phyloP scores from a whole-genome alignment of 345 rosid genomes.

The Balakata baccata region DNA sequence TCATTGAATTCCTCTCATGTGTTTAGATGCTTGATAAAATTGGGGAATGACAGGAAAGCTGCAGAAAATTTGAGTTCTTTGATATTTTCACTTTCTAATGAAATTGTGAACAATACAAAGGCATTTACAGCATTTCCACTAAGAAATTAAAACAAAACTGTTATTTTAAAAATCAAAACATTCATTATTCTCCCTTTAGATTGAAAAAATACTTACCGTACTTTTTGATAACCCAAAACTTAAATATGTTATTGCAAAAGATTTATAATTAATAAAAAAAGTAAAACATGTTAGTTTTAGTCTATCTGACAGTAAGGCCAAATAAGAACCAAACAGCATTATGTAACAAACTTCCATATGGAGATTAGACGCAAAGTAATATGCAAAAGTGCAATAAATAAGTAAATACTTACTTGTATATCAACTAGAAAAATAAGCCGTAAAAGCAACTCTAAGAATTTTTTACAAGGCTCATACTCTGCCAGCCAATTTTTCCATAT shows the following conservation, averaged over 20 bases:
- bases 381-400: slow-evolving; percentile 3
- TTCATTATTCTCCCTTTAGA: neutral
- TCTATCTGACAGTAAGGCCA: neutral
- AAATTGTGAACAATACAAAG: neutral
- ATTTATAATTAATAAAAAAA: neutral
- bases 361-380: slow-evolving; percentile 2
- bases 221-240: neutral
- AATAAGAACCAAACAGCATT: neutral
- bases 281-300: neutral
- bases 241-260: neutral
- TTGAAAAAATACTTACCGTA: no score
- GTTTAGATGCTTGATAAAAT: neutral
- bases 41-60: neutral
- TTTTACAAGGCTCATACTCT: slow-evolving; percentile 54
- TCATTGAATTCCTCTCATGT: neutral
- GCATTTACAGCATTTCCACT: neutral
- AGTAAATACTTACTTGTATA: slow-evolving; percentile 57
- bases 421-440: slow-evolving; percentile 76
- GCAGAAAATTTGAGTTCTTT: neutral
- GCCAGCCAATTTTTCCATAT: slow-evolving; percentile 59
- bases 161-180: neutral
- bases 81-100: neutral
- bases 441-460: slow-evolving; percentile 68
- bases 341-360: slow-evolving; percentile 5
- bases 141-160: neutral